Base-by-base conservation (phyloP, 1,139 yeast species). In the Suhomyces anneliseae region DNA sequence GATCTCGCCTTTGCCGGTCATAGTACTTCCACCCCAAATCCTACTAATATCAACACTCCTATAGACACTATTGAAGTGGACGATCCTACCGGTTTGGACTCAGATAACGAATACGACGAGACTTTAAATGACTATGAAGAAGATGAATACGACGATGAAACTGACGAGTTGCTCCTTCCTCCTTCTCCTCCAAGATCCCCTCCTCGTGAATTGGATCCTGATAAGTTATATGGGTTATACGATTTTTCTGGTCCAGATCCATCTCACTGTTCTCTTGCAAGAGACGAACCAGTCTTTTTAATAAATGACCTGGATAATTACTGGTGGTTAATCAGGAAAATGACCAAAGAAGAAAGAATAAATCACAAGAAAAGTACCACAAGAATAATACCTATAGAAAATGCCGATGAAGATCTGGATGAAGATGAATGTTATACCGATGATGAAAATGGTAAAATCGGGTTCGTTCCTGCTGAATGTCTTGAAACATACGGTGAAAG, bases 401-500 rank as follows among this genome's bases (percentile, higher is more conserved):
- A 34, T 8, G 36, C 36, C 38, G 8, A 32, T 4, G 38, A 33
- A 4, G 40, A 26, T 10, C 36, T 27, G 12, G 42, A 43, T 12
- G 47, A 45, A 7, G 58, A 54, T 27, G 60, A 56, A 31, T 64
- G 62, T n/a, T 33, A 39, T 8, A 49, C 65, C 11, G 76, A 70
- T 43, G 73, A 65, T n/a, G 90, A 86, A 62, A 83, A 79, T 58
- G 66, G 78, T 1, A 82, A 81, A 59, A 79, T 90, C 45, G 99
- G 98, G 3, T 95, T 92, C 69, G 95, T 95, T 1, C 99, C 99
- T 1, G 98, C 98, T 1, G 99, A 93, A 65, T 85, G 95, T 53
- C 72, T 93, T 39, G 99, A 93, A 66, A 89, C 97, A 0, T 90
- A 89, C 51, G 88, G 85, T 39, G 99, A 93, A 65, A 75, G 99